These are phyloP conservation scores for Austroboletus olivaceoglutinosus DNA, from an alignment of 1,284 basidiomycete genomes.

Conservation along the genomic window DNA sequence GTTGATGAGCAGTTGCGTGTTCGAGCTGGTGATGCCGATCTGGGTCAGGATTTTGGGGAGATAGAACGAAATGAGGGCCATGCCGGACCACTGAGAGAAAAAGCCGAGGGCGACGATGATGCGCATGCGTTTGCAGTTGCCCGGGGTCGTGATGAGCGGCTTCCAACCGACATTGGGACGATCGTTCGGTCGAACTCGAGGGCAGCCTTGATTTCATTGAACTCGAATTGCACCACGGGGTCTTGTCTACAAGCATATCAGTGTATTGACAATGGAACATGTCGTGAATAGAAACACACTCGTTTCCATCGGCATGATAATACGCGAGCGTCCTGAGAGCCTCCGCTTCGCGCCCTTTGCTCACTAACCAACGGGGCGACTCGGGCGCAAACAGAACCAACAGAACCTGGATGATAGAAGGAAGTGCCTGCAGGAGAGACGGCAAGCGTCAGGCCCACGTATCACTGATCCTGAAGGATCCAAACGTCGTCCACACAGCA, in stretches of 20 bases:
- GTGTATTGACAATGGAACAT: background rate
- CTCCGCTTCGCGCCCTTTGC: constrained; percentile 60
- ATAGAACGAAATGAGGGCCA: constrained; percentile 51
- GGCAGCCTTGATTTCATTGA: constrained; percentile 70
- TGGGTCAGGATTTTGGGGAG: constrained; percentile 65
- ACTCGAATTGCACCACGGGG: constrained; percentile 68
- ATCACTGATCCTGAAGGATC: constrained; percentile 62
- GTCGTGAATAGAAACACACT: constrained; percentile 32
- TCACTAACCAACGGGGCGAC: constrained; percentile 70
- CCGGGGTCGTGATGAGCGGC: background rate
- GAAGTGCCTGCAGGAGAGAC: constrained; percentile 63
- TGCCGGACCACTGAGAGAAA: constrained; percentile 62
- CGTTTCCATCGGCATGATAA: constrained; percentile 70
- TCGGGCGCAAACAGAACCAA: constrained; percentile 66
- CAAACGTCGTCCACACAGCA: constrained; percentile 76
- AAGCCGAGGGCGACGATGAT: constrained; percentile 67
- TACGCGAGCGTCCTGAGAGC: constrained; percentile 65
- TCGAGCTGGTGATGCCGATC: constrained; percentile 53
- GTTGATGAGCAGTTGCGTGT: constrained; percentile 58
- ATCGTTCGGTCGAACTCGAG: constrained; percentile 38
- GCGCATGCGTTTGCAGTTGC: constrained; percentile 57
- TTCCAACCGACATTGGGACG: background rate
- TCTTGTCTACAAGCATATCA: constrained; percentile 63
- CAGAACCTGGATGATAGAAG: constrained; percentile 60
- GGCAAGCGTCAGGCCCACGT: constrained; percentile 79